Evolutionary conservation across 441 rosid species (phyloP), one percentile per base, ranked within the genome.

Genomic region (Populus hybrid): DNA sequence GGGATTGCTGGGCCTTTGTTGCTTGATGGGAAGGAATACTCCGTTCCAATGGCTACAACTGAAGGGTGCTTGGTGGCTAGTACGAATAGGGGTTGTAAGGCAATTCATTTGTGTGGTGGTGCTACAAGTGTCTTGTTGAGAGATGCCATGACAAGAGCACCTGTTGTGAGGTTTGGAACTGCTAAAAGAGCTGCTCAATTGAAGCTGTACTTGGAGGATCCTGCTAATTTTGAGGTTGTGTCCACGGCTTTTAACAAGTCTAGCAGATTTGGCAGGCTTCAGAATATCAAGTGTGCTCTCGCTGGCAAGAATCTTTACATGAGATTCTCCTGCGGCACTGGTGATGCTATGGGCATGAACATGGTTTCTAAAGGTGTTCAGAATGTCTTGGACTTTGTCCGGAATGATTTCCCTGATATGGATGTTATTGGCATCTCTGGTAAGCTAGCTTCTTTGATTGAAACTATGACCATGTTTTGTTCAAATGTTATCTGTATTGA

Each of bases 331-430:
- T 90, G 99, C 81, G 80, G 93, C 86, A 93, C 99, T 5, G 98
- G 99, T 10, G 99, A 93, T 74, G 99, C 99, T 21, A 95, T 95
- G 99, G 99, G 99, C 77, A 95, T 95, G 97, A 95, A 92, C 84
- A 95, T 95, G 99, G 93, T 93, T 20, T 95, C 99, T 59, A 95
- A 95, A 84, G 98, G 99, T 71, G 99, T 95, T 10, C 94, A 95
- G 84, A 95, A 93, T 83, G 94, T 92, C 46, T 89, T 95, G 20
- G 89, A 90, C 11, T 93, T 82, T 79, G 93, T 95, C 42, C 89
- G 78, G 8, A 86, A 75, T 69, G 94, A 92, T 79, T 95, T 90
- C 80, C 90, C 95, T 0, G 98, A 93, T 85, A 91, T 93, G 95
- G 94, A 93, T 67, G 92, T 92, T 3, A 85, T 92, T 28, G 97